These are phyloP conservation scores for Aspergillus sp. DNA, from an alignment of 2,329 filamentous ascomycete species.

Conservation along the genomic window DNA sequence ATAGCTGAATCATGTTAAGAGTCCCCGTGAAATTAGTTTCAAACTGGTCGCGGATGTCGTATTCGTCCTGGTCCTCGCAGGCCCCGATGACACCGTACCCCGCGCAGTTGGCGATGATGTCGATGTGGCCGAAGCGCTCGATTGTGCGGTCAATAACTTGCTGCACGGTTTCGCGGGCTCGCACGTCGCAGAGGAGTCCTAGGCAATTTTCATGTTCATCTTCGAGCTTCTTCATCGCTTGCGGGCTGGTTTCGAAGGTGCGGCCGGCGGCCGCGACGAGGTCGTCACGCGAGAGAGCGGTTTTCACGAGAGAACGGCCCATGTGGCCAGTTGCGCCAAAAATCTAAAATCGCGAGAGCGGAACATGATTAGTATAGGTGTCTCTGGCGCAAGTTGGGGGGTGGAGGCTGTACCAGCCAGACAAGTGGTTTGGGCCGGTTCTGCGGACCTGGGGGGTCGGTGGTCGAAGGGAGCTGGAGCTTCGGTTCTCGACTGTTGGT, in stretches of 20 bases:
- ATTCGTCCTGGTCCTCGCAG: slow-evolving; percentile 95
- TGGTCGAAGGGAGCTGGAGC: slow-evolving; percentile 73
- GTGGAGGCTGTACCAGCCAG: slow-evolving; percentile 71
- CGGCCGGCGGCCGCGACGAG: slow-evolving; percentile 83
- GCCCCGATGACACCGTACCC: slow-evolving; percentile 94
- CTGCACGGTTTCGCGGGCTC: slow-evolving; percentile 74
- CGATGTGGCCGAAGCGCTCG: slow-evolving; percentile 74
- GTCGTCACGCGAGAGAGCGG: slow-evolving; percentile 76
- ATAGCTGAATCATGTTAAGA: slow-evolving; percentile 86
- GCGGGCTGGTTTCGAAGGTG: slow-evolving; percentile 70
- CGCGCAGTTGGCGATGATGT: slow-evolving; percentile 89
- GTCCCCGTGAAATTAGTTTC: slow-evolving; percentile 98
- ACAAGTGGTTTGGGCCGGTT: slow-evolving; percentile 73
- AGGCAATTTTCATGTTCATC: slow-evolving; percentile 62
- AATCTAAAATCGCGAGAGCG: slow-evolving; percentile 53
- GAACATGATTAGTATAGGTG: neutral
- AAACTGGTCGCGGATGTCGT: slow-evolving; percentile 93
- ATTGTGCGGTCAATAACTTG: slow-evolving; percentile 70
- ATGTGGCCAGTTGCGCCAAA: slow-evolving; percentile 98
- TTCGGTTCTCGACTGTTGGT: slow-evolving; percentile 38
- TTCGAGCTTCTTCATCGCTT: slow-evolving; percentile 71
- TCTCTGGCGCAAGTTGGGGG: neutral
- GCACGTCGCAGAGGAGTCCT: slow-evolving; percentile 84
- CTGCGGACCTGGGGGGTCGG: slow-evolving; percentile 74
- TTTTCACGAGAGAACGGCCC: slow-evolving; percentile 84